phyloP scores from a whole-genome alignment of 805 yeast species.

The Saturnispora quitensis region DNA sequence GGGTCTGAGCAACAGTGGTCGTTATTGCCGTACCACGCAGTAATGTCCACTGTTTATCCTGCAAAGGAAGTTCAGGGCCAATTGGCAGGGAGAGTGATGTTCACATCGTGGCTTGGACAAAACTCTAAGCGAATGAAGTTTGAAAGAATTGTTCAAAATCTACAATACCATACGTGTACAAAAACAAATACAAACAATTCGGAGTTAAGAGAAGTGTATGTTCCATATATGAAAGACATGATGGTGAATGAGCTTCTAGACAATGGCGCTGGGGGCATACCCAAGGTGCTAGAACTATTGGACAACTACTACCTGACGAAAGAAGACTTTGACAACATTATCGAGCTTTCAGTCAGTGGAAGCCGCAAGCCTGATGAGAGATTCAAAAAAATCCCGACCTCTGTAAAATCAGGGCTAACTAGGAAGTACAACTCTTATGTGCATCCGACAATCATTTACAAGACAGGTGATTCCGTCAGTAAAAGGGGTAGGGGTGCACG shows the following conservation, averaged over 20 bases:
- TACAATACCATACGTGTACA: conserved; percentile 80
- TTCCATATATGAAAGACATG: conserved; percentile 52
- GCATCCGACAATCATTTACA: conserved; percentile 83
- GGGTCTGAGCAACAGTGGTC: conserved; percentile 94
- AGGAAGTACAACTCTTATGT: conserved; percentile 63
- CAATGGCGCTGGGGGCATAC: conserved; percentile 55
- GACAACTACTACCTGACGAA: conserved; percentile 80
- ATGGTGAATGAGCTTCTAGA: conserved; percentile 50
- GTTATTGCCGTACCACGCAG: conserved; percentile 82
- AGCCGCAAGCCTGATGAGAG: conserved; percentile 32
- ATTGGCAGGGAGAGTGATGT: conserved; percentile 58
- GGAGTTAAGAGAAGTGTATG: conserved; percentile 68
- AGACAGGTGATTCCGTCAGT: conserved; percentile 54
- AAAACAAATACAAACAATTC: conserved; percentile 66
- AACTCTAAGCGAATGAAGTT: conserved; percentile 77
- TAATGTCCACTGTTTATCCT: conserved; percentile 78
- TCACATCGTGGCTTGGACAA: conserved; percentile 85
- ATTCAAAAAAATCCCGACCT: conserved; percentile 59
- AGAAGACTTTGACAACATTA: conserved; percentile 85
- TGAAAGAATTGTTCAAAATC: conserved; percentile 69
- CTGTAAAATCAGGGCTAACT: conserved; percentile 81
- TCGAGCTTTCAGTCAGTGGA: conserved; percentile 74
- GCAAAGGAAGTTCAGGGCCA: conserved; percentile 66
- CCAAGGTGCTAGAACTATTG: conserved; percentile 57
- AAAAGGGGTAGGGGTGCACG: conserved; percentile 21